Evolutionary conservation across 257 asterid species (phyloP).

Genomic region (Lavandula angustifolia): DNA sequence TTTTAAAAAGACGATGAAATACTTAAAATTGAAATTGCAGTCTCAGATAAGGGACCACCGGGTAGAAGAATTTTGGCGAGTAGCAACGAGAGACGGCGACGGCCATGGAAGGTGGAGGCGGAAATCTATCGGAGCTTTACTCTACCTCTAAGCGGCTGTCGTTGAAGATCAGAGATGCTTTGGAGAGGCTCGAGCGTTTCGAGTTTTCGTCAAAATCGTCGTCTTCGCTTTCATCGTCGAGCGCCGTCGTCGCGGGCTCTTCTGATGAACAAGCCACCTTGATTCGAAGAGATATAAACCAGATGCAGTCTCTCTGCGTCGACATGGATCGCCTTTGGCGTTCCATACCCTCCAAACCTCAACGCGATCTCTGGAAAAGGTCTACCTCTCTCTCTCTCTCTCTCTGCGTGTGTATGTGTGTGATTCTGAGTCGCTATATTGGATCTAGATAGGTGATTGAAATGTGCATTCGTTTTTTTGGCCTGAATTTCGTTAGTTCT

Average conservation of each 20-base stretch:
- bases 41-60: background rate
- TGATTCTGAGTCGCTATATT: background rate
- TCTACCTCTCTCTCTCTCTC: no score
- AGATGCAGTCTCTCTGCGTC: slow-evolving; percentile 72
- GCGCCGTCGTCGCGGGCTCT: slow-evolving; percentile 44
- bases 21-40: no score
- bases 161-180: slow-evolving; percentile 68
- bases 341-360: slow-evolving; percentile 75
- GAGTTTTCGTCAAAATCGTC: slow-evolving; percentile 62
- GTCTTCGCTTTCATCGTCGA: slow-evolving; percentile 46
- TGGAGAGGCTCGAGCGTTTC: slow-evolving; percentile 84
- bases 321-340: slow-evolving; percentile 97
- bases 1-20: no score
- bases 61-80: background rate
- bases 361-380: slow-evolving; percentile 98
- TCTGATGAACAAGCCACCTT: slow-evolving; percentile 48
- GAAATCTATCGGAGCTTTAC: slow-evolving; percentile 65
- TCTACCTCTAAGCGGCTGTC: slow-evolving; percentile 66
- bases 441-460: background rate
- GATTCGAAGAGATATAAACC: slow-evolving; percentile 56
- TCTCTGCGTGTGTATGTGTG: background rate
- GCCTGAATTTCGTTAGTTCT: slow-evolving; percentile 4
- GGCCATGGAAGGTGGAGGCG: slow-evolving; percentile 55
- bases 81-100: slow-evolving; percentile 16
- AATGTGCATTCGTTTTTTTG: background rate